Evolutionary conservation across 345 rosid species (phyloP).

Genomic region (Citrus unshiu): DNA sequence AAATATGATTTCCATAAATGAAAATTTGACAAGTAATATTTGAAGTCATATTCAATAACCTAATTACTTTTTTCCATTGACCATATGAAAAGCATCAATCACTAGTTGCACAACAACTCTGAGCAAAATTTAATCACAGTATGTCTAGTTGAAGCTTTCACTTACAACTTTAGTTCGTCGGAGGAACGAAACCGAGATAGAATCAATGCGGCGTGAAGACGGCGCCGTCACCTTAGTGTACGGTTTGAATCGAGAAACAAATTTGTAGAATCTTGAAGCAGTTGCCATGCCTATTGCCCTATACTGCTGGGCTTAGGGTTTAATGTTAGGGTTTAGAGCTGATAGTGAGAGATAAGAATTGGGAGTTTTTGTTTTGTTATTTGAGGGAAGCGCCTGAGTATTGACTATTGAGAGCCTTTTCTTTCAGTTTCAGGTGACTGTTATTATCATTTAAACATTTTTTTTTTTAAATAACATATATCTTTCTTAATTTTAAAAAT

Average conservation of each 20-base stretch:
- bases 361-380: too few relatives aligned
- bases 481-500: too few relatives aligned
- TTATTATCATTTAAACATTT: too few relatives aligned
- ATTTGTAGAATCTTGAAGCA: slow-evolving; percentile 18
- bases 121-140: background rate
- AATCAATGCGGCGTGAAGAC: background rate
- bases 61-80: background rate
- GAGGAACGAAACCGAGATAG: background rate
- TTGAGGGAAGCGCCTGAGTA: too few relatives aligned
- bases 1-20: background rate
- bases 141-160: background rate
- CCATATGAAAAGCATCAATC: background rate
- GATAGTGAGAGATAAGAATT: background rate
- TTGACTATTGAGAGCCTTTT: too few relatives aligned
- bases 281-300: slow-evolving; percentile 8
- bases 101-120: too few relatives aligned
- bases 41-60: background rate
- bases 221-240: background rate
- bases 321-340: background rate
- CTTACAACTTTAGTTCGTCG: background rate
- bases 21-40: background rate
- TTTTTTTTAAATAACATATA: too few relatives aligned
- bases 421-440: too few relatives aligned
- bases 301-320: background rate
- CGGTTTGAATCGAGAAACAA: slow-evolving; percentile 1